Base-by-base conservation (phyloP, 768 basidiomycete genomes). In the Tylopilus sp. region DNA sequence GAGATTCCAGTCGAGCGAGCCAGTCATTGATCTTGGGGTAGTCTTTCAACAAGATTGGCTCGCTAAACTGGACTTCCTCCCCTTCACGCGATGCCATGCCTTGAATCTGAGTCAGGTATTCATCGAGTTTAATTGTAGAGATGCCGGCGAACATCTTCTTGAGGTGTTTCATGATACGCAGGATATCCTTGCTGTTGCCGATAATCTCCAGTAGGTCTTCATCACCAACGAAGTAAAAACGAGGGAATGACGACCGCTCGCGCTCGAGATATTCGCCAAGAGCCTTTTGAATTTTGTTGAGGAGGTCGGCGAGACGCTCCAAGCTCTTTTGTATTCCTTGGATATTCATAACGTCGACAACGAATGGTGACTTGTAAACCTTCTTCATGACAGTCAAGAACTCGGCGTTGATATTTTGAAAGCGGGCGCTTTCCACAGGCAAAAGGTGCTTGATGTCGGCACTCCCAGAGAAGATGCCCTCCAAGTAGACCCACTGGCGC, bases 81-180 rank as follows among this genome's bases (percentile, higher is more conserved):
- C 95, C 97, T 67, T 99, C 97, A 51, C 92, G 79, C 1, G 97
- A 98, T 12, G 91, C 83, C 86, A 98, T 95, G 47, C 91, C 94
- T 56, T 86, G 85, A 50, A 98, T 95, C 63, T 87, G 81, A 5
- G 91, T 86, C 55, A 89, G 67, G 42, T 94, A 92, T 17, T 93
- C 91, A 65, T 97, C 91, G 23, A 98, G 78, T 60, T 75, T 79
- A 58, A 98, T 78, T 0, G 93, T 94, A 1, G 93, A 87, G 35
- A 99, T 87, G 23, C 97, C 97, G 20, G 97, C 97, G 71, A 99
- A 99, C 97, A 99, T 99, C 79, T 99, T 99, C 77, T 98, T 98
- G 53, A 99, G 78, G 73, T 98, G 97, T 62, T 99, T 99, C 91
- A 97, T 93, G 70, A 98, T 91, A 35, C 97, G 88, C 40, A 93